These are phyloP conservation scores for Hebeloma cylindrosporum DNA, from an alignment of 768 basidiomycete genomes.

Conservation along the genomic window DNA sequence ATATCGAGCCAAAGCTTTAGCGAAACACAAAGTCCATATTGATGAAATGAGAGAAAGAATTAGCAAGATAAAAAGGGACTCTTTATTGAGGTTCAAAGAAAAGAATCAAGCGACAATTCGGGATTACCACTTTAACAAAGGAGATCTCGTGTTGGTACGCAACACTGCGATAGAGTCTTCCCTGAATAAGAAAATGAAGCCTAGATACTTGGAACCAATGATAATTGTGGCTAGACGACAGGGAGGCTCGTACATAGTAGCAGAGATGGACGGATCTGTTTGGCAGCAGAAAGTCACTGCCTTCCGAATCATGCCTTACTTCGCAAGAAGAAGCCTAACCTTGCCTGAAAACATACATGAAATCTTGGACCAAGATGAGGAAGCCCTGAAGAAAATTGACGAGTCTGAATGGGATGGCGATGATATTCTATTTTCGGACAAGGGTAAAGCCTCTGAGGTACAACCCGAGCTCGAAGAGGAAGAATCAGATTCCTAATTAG, in stretches of 20 bases:
- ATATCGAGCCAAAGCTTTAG: conserved; percentile 17
- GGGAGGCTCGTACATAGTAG: conserved; percentile 18
- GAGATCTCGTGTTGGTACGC: conserved; percentile 5
- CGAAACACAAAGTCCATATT: conserved; percentile 20
- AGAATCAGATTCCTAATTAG: too few species aligned
- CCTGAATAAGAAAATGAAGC: conserved; percentile 23
- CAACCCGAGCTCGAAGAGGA: too few species aligned
- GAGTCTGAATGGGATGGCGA: too few species aligned
- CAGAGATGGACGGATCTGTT: conserved; percentile 16
- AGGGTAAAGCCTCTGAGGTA: too few species aligned
- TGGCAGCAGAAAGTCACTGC: conserved; percentile 11
- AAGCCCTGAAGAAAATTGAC: too few species aligned
- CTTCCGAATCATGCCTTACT: conserved; percentile 15
- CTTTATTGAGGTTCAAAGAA: conserved; percentile 2
- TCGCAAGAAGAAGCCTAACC: neutral
- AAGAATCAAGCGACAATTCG: neutral
- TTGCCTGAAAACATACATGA: conserved; percentile 2
- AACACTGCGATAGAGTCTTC: conserved; percentile 17
- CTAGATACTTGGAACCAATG: conserved; percentile 27
- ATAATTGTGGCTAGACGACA: conserved; percentile 20
- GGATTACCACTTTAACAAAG: conserved; percentile 1
- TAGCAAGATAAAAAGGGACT: neutral
- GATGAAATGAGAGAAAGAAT: conserved; percentile 18
- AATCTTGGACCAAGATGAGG: too few species aligned
- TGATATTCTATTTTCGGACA: too few species aligned